Evolutionary conservation across 2,329 filamentous ascomycete species (phyloP), one percentile per base, ranked within the genome.

Genomic region (Aspergillus costaricaensis): DNA sequence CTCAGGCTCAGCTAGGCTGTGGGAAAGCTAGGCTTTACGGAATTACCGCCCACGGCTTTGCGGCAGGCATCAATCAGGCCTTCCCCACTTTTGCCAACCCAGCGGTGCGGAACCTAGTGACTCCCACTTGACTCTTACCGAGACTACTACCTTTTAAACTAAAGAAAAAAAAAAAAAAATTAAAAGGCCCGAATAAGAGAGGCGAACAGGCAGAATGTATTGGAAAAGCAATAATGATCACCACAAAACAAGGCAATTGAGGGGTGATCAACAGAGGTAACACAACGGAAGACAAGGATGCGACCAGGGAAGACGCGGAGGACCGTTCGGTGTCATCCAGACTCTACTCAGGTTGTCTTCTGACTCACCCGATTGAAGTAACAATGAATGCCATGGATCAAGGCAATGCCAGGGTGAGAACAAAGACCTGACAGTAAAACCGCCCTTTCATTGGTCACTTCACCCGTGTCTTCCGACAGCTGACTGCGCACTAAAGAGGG

Each of bases 391-490:
- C 25, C 47, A 50, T 50, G 47, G 47, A 19, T 27, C 44, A 55
- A 32, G 41, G 53, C 36, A 39, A 44, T 55, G 53, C 53, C 41
- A 44, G 53, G 53, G 43, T 47, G 39, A 43, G 25, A 12, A 55
- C 53, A 47, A 55, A 47, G 53, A 41, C 19, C 53, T 36, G n/a
- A 17, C 53, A 41, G 52, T 41, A 41, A 44, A 27, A 5, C 27
- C 3, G n/a, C 9, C 27, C 25, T 15, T 44, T 17, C n/a, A 55
- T 55, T 43, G 53, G 43, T 30, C 43, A 32, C 39, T 32, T 32
- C 30, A 32, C 39, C 53, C 53, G 53, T 21, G 53, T 55, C 43
- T 55, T 55, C 53, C 53, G 53, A 55, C 39, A 55, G 53, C 53
- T 41, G 53, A 47, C 53, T 47, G 1, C 30, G 53, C 53, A 38